A percentile compares a stretch with the other conserved stretches of the same genome.
phyloP scores from a whole-genome alignment of 2,329 filamentous ascomycete species.

The Botrytis sinoallii region DNA sequence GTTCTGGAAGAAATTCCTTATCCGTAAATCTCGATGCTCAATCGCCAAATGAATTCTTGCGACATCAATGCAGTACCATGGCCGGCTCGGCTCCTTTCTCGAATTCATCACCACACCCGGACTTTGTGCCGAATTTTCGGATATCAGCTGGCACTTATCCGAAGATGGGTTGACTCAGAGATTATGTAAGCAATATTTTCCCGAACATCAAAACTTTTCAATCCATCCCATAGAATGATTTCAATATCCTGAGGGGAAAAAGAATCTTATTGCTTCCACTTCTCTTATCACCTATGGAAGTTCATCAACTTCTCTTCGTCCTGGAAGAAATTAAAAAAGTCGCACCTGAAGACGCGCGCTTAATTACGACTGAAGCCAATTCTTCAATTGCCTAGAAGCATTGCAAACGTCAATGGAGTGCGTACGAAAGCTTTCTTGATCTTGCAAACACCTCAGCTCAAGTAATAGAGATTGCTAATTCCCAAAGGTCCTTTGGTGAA shows the following conservation, averaged over 20 bases:
- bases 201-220: neutral
- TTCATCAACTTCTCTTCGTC: no score
- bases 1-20: neutral
- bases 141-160: neutral
- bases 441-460: neutral
- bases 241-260: neutral
- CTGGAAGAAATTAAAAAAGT: neutral
- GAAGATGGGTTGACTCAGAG: rapidly evolving
- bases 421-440: neutral
- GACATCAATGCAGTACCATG: neutral
- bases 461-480: no score
- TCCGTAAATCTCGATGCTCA: neutral
- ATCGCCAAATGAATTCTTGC: neutral
- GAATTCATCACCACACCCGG: neutral
- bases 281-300: neutral
- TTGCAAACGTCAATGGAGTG: neutral
- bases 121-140: neutral
- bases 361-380: neutral
- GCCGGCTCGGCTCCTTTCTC: neutral
- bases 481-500: neutral
- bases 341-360: neutral
- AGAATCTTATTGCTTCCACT: no score
- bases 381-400: no score
- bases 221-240: neutral
- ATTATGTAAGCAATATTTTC: neutral